These are phyloP conservation scores for Helotiales sp. DNA, from an alignment of 2,329 filamentous ascomycete species.

Conservation along the genomic window DNA sequence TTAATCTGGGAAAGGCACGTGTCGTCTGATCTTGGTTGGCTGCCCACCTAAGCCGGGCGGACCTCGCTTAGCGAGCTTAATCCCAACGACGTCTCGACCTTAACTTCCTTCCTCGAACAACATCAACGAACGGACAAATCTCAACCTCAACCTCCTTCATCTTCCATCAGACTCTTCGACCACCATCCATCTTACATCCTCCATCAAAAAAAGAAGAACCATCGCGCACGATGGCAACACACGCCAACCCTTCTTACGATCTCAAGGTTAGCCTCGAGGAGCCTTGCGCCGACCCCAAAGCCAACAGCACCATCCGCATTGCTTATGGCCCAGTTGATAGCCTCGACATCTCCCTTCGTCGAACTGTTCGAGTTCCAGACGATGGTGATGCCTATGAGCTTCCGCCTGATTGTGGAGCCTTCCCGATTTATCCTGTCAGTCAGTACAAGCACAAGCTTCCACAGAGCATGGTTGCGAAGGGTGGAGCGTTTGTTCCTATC, in stretches of 20 bases:
- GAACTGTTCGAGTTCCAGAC: conserved; percentile 46
- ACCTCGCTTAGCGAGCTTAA: too few relatives aligned
- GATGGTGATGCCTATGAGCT: conserved; percentile 35
- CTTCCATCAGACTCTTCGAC: too few relatives aligned
- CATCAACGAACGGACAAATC: too few relatives aligned
- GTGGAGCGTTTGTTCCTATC: conserved; percentile 49
- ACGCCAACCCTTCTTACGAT: neutral
- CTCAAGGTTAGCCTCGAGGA: neutral
- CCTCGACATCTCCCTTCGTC: conserved; percentile 37
- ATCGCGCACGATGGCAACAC: too few relatives aligned
- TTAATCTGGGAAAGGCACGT: too few relatives aligned
- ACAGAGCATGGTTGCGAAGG: conserved; percentile 38
- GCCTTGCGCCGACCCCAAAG: neutral
- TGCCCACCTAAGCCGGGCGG: too few relatives aligned
- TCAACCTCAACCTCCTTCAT: too few relatives aligned
- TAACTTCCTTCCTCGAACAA: too few relatives aligned
- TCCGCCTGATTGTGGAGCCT: conserved; percentile 39
- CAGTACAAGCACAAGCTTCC: conserved; percentile 38
- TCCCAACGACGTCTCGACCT: too few relatives aligned
- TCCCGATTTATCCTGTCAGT: conserved; percentile 40
- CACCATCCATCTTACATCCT: too few relatives aligned
- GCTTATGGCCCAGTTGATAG: neutral
- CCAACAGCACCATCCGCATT: conserved; percentile 2
- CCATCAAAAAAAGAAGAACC: too few relatives aligned
- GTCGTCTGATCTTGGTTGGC: too few relatives aligned